A percentile compares a stretch with the other conserved stretches of the same genome.
These are phyloP conservation scores for Fusarium irregulare DNA, from an alignment of 2,329 filamentous ascomycete genomes.

Conservation along the genomic window DNA sequence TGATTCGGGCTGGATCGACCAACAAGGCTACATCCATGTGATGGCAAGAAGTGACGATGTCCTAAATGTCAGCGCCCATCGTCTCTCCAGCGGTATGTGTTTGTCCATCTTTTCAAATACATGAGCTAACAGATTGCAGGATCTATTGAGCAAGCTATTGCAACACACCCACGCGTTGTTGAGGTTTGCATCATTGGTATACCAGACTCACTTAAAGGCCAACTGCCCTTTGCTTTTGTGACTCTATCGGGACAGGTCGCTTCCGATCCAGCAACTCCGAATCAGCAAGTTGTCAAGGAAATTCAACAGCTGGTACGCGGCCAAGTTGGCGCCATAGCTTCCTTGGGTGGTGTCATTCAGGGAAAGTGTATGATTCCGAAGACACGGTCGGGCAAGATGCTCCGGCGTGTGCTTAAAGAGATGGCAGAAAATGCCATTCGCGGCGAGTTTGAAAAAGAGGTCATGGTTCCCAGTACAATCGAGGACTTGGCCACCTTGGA, in stretches of 20 bases:
- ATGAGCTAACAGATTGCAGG: slow-evolving; percentile 59
- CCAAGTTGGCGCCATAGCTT: slow-evolving; percentile 89
- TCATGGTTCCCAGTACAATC: slow-evolving; percentile 84
- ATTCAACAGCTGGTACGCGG: slow-evolving; percentile 78
- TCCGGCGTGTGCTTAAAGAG: slow-evolving; percentile 83
- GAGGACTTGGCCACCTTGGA: slow-evolving; percentile 82
- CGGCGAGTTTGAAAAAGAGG: slow-evolving; percentile 76
- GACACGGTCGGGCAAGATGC: slow-evolving; percentile 90
- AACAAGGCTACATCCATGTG: slow-evolving; percentile 73
- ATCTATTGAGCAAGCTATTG: slow-evolving; percentile 90
- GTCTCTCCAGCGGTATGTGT: slow-evolving; percentile 81
- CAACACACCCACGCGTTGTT: slow-evolving; percentile 80
- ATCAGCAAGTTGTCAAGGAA: slow-evolving; percentile 62
- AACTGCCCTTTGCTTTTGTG: slow-evolving; percentile 91
- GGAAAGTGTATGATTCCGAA: slow-evolving; percentile 90
- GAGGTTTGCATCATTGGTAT: slow-evolving; percentile 90
- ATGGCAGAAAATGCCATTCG: slow-evolving; percentile 84
- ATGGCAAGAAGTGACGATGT: slow-evolving; percentile 82
- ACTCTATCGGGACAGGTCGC: slow-evolving; percentile 62
- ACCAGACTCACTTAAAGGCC: slow-evolving; percentile 87
- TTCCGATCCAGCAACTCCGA: slow-evolving; percentile 63
- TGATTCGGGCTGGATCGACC: slow-evolving; percentile 87
- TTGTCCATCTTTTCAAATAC: neutral
- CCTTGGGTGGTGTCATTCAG: slow-evolving; percentile 85
- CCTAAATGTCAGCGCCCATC: slow-evolving; percentile 94